Evolutionary conservation across 2,329 filamentous ascomycete species (phyloP).

Genomic region (Davidsoniella eucalypti): DNA sequence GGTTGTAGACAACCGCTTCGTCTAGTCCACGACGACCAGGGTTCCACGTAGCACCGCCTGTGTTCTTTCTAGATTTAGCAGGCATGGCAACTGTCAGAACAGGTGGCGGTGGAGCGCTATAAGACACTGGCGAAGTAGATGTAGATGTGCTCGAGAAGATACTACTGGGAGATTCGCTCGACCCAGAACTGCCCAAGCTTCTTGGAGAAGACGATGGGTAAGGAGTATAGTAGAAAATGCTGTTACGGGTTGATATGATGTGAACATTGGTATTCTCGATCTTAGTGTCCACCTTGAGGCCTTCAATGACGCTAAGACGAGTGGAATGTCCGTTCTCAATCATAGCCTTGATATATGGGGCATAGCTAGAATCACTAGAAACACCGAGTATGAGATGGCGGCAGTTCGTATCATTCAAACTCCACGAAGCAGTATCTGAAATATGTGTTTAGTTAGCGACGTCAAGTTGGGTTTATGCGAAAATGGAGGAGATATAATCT

Average conservation of each 20-base stretch:
- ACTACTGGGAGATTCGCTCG: background rate
- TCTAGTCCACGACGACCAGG: slow-evolving; percentile 5
- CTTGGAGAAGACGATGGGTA: background rate
- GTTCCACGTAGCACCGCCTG: background rate
- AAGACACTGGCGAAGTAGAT: background rate
- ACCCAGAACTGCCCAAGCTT: background rate
- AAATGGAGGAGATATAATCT: background rate
- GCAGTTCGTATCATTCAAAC: slow-evolving; percentile 44
- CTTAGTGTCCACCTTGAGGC: slow-evolving; percentile 30
- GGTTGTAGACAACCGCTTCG: background rate
- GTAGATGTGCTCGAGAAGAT: background rate
- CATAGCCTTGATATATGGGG: slow-evolving; percentile 40
- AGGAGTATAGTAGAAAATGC: slow-evolving; percentile 36
- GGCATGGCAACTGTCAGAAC: slow-evolving; percentile 3
- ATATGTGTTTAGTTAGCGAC: slow-evolving; percentile 5
- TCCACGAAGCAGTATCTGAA: slow-evolving; percentile 35
- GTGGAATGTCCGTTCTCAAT: slow-evolving; percentile 27
- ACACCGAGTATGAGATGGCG: slow-evolving; percentile 44
- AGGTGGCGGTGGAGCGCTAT: slow-evolving; percentile 4
- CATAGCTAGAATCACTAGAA: slow-evolving; percentile 44
- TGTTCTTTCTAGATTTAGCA: slow-evolving; percentile 1
- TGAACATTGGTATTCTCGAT: slow-evolving; percentile 30
- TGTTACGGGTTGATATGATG: slow-evolving; percentile 28
- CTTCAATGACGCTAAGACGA: slow-evolving; percentile 38
- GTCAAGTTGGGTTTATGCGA: background rate